These are phyloP conservation scores for Eimeria necatrix DNA, from an alignment of 169 alveolate species.

Conservation along the genomic window DNA sequence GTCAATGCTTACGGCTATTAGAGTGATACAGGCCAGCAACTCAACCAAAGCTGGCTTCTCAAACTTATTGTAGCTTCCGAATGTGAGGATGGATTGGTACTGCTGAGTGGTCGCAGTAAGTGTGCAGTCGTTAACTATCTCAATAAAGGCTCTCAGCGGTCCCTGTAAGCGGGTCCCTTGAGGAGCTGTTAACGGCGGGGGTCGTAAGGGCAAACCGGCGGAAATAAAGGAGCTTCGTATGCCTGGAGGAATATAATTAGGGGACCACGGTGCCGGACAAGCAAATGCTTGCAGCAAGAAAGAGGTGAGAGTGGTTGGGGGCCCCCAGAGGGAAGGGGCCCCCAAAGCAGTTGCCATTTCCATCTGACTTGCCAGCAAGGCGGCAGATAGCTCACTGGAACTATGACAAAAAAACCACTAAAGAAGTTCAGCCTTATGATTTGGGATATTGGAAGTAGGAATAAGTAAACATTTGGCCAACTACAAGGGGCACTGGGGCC, in stretches of 20 bases:
- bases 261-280: slow-evolving; percentile 72
- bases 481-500: slow-evolving; percentile 14
- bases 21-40: slow-evolving; percentile 34
- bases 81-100: slow-evolving; percentile 43
- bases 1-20: slow-evolving; percentile 35
- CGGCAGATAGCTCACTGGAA: background rate
- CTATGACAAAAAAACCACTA: background rate
- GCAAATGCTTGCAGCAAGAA: slow-evolving; percentile 62
- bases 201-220: slow-evolving; percentile 54
- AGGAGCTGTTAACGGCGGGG: slow-evolving; percentile 30
- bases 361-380: slow-evolving; percentile 34
- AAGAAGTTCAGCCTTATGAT: background rate
- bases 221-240: slow-evolving; percentile 46
- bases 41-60: slow-evolving; percentile 49
- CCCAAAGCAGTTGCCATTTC: slow-evolving; percentile 41
- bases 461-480: slow-evolving; percentile 18
- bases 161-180: background rate
- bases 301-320: slow-evolving; percentile 45
- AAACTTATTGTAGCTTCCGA: slow-evolving; percentile 41
- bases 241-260: slow-evolving; percentile 34
- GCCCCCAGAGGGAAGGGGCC: slow-evolving; percentile 76
- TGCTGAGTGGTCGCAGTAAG: slow-evolving; percentile 8
- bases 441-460: background rate
- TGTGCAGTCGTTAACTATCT: slow-evolving; percentile 43
- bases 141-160: background rate